A percentile compares a stretch with the other conserved stretches of the same genome.
Evolutionary conservation across 2,329 filamentous ascomycete species (phyloP).

Genomic region (Claviceps pazoutovae): DNA sequence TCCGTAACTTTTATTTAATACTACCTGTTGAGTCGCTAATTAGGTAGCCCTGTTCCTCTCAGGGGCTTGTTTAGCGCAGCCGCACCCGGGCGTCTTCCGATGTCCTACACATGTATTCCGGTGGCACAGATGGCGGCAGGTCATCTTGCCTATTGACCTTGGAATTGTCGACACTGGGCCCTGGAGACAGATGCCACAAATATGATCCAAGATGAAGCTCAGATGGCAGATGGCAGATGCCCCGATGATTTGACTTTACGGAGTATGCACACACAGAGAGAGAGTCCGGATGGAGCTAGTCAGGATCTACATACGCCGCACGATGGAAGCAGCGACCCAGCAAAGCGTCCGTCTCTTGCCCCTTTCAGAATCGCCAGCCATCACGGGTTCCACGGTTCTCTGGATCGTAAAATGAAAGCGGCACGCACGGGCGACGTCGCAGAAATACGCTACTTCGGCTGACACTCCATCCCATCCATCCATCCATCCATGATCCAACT

Average conservation of each 20-base stretch:
- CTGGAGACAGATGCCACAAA: no score
- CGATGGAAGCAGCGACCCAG: not conserved
- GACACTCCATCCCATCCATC: not conserved
- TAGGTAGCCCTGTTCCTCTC: not conserved
- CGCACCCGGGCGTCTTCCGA: not conserved
- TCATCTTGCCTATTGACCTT: not conserved
- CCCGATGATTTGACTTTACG: not conserved
- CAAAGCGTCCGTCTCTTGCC: not conserved
- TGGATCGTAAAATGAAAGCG: not conserved
- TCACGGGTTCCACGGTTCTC: not conserved
- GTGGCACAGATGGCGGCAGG: no score
- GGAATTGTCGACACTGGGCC: not conserved
- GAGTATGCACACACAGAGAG: no score
- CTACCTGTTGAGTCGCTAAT: not conserved
- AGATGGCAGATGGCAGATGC: no score
- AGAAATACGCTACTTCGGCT: not conserved
- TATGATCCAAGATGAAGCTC: no score
- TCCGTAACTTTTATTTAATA: no score
- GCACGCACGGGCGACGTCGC: not conserved
- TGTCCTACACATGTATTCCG: not conserved
- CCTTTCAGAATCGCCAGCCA: not conserved
- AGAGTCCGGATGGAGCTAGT: not conserved
- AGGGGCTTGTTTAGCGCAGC: not conserved
- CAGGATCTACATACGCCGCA: not conserved
- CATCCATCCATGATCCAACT: not conserved